Conservation (phyloP, 1,284 basidiomycete genomes). For the Microbotryomycetes sp. region DNA sequence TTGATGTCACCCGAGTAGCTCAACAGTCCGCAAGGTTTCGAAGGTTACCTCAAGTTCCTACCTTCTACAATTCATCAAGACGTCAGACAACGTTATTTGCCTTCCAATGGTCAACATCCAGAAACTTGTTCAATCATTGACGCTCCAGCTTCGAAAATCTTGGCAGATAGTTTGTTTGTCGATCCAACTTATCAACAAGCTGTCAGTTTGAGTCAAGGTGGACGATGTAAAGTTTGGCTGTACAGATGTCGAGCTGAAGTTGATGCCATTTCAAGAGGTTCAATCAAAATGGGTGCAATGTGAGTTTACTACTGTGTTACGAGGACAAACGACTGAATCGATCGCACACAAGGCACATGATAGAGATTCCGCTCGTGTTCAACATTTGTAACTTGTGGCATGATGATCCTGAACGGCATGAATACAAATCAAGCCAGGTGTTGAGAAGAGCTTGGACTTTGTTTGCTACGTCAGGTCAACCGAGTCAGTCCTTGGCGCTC, state of each 20-base stretch:
- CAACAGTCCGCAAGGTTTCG: conserved; percentile 3
- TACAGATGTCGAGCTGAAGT: conserved; percentile 14
- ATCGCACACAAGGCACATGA: conserved; percentile 17
- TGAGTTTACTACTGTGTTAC: not conserved
- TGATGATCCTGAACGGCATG: not conserved
- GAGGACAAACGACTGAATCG: not conserved
- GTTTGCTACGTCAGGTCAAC: conserved; percentile 17
- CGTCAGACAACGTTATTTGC: conserved; percentile 13
- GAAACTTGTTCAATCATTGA: not conserved
- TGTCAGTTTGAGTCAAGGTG: not conserved
- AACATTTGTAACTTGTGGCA: conserved; percentile 17
- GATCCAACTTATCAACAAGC: conserved; percentile 25
- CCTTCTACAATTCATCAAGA: not conserved
- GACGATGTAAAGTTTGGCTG: conserved; percentile 9
- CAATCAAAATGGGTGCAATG: conserved; percentile 14
- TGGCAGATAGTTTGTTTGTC: conserved; percentile 29
- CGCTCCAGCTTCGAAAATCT: conserved; percentile 9
- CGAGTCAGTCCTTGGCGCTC: conserved; percentile 1
- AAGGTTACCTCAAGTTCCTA: conserved; percentile 8
- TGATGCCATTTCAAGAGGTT: conserved; percentile 1
- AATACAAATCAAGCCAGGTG: conserved; percentile 8
- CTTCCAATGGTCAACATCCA: not conserved
- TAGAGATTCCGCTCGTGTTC: conserved; percentile 27
- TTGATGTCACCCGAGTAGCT: not conserved
- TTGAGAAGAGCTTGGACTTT: conserved; percentile 13